Evolutionary conservation across 2,329 filamentous ascomycete species (phyloP).

Genomic region (Aspergillus sp.): DNA sequence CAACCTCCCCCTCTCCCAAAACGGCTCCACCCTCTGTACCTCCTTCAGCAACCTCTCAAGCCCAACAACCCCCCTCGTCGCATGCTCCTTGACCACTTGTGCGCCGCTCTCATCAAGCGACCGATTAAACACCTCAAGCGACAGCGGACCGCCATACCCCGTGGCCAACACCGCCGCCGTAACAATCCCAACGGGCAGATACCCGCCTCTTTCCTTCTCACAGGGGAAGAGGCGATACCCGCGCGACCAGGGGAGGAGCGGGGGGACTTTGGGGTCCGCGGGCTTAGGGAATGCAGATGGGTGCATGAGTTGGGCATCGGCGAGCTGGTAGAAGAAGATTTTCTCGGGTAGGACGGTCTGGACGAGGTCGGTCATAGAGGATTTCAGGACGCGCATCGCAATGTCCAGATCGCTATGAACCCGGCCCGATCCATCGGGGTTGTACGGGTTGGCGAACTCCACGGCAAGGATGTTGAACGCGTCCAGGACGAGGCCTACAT

Average conservation of each 20-base stretch:
- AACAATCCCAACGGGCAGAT: slow-evolving; percentile 39
- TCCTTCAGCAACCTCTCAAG: slow-evolving; percentile 20
- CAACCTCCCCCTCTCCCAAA: slow-evolving; percentile 24
- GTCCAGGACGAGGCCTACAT: slow-evolving; percentile 39
- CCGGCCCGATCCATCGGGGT: slow-evolving; percentile 34
- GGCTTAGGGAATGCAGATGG: slow-evolving; percentile 27
- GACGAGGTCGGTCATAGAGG: slow-evolving; percentile 32
- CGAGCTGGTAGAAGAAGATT: slow-evolving; percentile 41
- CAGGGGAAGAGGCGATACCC: slow-evolving; percentile 36
- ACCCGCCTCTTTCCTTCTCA: slow-evolving; percentile 31
- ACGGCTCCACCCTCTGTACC: slow-evolving; percentile 24
- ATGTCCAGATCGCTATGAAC: slow-evolving; percentile 25
- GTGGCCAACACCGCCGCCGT: slow-evolving; percentile 37
- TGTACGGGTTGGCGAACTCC: slow-evolving; percentile 38
- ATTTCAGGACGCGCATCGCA: slow-evolving; percentile 29
- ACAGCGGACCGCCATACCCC: slow-evolving; percentile 37
- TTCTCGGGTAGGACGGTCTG: slow-evolving; percentile 34
- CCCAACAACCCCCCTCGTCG: slow-evolving; percentile 24
- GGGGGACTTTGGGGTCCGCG: slow-evolving; percentile 27
- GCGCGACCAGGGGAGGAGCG: slow-evolving; percentile 38
- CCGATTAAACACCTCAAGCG: slow-evolving; percentile 38
- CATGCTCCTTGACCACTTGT: slow-evolving; percentile 29
- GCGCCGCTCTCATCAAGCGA: slow-evolving; percentile 30
- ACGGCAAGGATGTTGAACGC: slow-evolving; percentile 40
- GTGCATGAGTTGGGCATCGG: slow-evolving; percentile 36